Evolutionary conservation across 2,329 filamentous ascomycete genomes (phyloP), one percentile per base, ranked within the genome.

Genomic region (Daldinia eschscholtzii): DNA sequence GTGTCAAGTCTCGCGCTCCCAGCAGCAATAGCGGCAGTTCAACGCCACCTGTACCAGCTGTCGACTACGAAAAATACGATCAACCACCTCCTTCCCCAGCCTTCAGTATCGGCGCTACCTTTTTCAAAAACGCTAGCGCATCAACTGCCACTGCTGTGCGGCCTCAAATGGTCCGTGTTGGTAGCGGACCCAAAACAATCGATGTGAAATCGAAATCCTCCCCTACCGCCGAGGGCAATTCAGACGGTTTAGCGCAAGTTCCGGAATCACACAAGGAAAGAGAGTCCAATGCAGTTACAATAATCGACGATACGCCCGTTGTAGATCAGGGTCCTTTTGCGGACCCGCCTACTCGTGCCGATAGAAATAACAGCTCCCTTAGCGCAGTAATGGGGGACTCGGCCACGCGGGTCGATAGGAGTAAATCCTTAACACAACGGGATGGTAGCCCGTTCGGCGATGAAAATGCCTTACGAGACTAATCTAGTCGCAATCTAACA

Each of bases 1-100:
- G 93, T 75, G 94, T 99, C 72, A 96, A 93, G 80, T 92, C 92
- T 6, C 85, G 81, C 64, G 87, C 86, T 20, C 85, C 84, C 63
- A 88, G 83, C 59, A 84, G 86, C 35, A 83, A 79, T 33, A 86
- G 86, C 41, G 81, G 84, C 64, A 81, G 83, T 57, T 77, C 82
- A 56, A 83, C 91, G 18, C 93, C 93, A 2, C 92, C 93, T 0
- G 90, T 95, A 5, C 92, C 92, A 6, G 83, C 84, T 64, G 89
- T 96, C 74, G 90, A 94, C 75, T 88, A 86, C 70, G 86, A 86
- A 68, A 88, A 85, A 76, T 90, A 88, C 76, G 83, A 81, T 39
- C 74, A 76, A 65, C 74, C 75, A 46, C 74, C 71, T 73, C 59
- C 83, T 81, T 65, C 88, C 84, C 23, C 85, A 84, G 72, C 87